Conservation (phyloP, 495 filamentous ascomycete species). For the Penicillium turbatum region DNA sequence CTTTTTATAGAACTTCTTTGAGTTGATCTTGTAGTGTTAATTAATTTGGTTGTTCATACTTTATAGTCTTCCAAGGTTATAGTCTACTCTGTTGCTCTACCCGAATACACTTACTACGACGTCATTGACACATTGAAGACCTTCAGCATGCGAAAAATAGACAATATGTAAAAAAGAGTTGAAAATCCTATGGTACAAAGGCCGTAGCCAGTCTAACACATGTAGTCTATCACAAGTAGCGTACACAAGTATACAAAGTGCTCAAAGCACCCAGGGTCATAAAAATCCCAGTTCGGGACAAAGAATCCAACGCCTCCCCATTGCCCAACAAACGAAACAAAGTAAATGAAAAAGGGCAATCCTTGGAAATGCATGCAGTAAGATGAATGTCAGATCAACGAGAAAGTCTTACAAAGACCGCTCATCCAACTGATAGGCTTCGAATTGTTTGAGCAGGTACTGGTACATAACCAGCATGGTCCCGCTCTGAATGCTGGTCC, state of each 20-base stretch:
- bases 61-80: too few species aligned
- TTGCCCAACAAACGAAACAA: conserved; percentile 17
- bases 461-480: conserved; percentile 98
- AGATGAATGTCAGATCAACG: conserved; percentile 1
- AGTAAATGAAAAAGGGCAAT: conserved; percentile 1
- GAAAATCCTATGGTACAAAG: conserved; percentile 14
- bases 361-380: conserved; percentile 15
- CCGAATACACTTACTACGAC: too few species aligned
- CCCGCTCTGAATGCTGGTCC: conserved; percentile 95
- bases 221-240: conserved; percentile 12
- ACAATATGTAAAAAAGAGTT: conserved; percentile 1
- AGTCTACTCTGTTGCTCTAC: too few species aligned
- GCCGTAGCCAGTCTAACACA: conserved; percentile 15
- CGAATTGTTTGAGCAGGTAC: conserved; percentile 72
- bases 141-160: too few species aligned
- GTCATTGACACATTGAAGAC: too few species aligned
- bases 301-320: conserved; percentile 30
- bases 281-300: conserved; percentile 5
- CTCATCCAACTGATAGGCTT: conserved; percentile 40
- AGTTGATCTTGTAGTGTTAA: too few species aligned
- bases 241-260: conserved; percentile 12
- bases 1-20: not conserved
- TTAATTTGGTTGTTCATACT: too few species aligned
- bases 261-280: conserved; percentile 3
- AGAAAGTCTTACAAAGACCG: conserved; percentile 21